Conservation (phyloP, 2,329 filamentous ascomycete genomes). For the Penicillium digitatum region DNA sequence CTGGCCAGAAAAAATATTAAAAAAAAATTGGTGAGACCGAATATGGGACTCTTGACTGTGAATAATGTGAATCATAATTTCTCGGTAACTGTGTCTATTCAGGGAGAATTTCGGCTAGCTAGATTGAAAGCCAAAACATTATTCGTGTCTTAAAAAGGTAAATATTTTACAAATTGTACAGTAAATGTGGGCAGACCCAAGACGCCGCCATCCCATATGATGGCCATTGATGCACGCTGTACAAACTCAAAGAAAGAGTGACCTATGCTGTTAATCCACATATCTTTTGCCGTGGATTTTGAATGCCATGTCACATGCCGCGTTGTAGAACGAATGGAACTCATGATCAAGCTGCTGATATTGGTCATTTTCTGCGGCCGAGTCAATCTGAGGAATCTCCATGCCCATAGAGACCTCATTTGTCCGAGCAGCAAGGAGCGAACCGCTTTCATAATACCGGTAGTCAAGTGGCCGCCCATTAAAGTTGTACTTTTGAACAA, state of each 20-base stretch:
- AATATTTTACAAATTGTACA: slow-evolving; percentile 14
- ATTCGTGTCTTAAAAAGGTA: not conserved
- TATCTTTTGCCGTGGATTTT: slow-evolving; percentile 23
- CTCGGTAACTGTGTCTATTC: not conserved
- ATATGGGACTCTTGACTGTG: no score
- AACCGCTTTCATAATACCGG: slow-evolving; percentile 32
- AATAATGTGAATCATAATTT: no score
- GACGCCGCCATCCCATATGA: slow-evolving; percentile 2
- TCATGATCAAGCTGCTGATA: slow-evolving; percentile 17
- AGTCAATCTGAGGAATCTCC: slow-evolving; percentile 14
- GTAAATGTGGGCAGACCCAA: not conserved
- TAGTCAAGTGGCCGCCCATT: slow-evolving; percentile 32
- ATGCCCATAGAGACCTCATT: slow-evolving; percentile 34
- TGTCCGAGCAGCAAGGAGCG: slow-evolving; percentile 27
- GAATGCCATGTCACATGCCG: slow-evolving; percentile 40
- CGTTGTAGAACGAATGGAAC: slow-evolving; percentile 37
- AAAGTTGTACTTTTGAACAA: slow-evolving; percentile 33
- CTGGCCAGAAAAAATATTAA: no score
- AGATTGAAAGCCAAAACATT: not conserved
- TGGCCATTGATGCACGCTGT: slow-evolving; percentile 4
- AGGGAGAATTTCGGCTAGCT: not conserved
- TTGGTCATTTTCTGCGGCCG: slow-evolving; percentile 1
- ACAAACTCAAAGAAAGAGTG: slow-evolving; percentile 4
- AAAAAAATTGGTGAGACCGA: no score
- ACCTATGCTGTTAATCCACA: not conserved